Conservation (phyloP, 305 asterid genomes). For the Fraxinus angustifolia region DNA sequence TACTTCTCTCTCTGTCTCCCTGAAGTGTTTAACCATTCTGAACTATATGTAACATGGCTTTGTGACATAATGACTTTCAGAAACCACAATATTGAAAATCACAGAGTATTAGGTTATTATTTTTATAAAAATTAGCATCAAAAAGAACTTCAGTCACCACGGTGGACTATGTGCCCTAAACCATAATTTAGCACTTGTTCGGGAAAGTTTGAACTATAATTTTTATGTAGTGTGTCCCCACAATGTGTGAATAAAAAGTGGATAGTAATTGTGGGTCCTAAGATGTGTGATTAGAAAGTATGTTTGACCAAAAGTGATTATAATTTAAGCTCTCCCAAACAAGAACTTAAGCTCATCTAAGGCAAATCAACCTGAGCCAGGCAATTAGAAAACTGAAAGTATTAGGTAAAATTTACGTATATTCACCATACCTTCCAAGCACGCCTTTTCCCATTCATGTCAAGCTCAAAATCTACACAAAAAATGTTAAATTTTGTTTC, state of each 20-base stretch:
- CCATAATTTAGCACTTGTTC: neutral
- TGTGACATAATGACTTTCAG: neutral
- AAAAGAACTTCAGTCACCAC: neutral
- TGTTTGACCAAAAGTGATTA: neutral
- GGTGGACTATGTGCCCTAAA: neutral
- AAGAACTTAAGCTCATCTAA: conserved; percentile 1
- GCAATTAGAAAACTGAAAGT: neutral
- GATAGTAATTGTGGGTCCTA: neutral
- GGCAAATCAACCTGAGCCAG: neutral
- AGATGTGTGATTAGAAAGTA: neutral
- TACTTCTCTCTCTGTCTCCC: neutral
- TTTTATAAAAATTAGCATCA: neutral
- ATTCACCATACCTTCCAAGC: conserved; percentile 47
- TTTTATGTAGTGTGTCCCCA: neutral
- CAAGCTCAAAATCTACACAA: conserved; percentile 49
- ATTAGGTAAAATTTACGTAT: neutral
- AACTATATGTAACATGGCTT: neutral
- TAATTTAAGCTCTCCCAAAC: neutral
- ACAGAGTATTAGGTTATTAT: neutral
- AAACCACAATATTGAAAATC: neutral
- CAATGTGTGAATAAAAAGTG: neutral
- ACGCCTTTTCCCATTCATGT: conserved; percentile 48
- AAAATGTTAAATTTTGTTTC: conserved; percentile 10
- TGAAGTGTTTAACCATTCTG: neutral
- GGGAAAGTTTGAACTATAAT: neutral